These are phyloP conservation scores for Cryphonectria naterciae DNA, from an alignment of 2,329 filamentous ascomycete species.

Conservation along the genomic window DNA sequence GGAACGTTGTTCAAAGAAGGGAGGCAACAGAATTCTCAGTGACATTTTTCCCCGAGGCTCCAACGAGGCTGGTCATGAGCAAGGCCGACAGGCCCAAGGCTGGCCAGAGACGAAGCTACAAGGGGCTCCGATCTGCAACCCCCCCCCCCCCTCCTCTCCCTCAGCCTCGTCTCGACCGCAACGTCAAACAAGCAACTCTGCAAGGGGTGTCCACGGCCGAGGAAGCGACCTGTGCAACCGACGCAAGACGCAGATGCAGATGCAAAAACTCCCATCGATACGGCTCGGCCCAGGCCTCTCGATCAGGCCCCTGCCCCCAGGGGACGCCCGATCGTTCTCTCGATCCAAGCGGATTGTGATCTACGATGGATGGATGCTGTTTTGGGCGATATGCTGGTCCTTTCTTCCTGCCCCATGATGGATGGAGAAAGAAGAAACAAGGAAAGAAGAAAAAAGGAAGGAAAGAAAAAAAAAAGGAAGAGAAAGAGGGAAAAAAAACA, in stretches of 20 bases:
- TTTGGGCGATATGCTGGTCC: background rate
- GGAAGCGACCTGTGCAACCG: conserved; percentile 1
- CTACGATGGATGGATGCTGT: background rate
- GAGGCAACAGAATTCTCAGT: background rate
- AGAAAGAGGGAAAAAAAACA: no score
- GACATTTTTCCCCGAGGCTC: background rate
- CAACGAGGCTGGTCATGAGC: background rate
- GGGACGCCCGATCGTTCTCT: background rate
- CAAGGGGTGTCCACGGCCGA: background rate
- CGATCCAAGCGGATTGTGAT: background rate
- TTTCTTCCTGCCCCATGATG: background rate
- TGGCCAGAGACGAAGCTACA: background rate
- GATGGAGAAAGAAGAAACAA: background rate
- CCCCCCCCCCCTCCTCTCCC: background rate
- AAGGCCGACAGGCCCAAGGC: background rate
- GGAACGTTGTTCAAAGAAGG: background rate
- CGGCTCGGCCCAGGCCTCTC: conserved; percentile 2
- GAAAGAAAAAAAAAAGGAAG: no score
- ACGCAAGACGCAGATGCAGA: background rate
- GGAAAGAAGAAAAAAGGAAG: background rate
- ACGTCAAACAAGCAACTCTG: conserved; percentile 13
- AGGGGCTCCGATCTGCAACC: background rate
- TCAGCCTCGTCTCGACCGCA: conserved; percentile 13
- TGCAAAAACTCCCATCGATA: conserved; percentile 6
- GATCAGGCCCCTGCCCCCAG: background rate